Evolutionary conservation across 2,329 filamentous ascomycete species (phyloP).

Genomic region (Aplosporella prunicola): DNA sequence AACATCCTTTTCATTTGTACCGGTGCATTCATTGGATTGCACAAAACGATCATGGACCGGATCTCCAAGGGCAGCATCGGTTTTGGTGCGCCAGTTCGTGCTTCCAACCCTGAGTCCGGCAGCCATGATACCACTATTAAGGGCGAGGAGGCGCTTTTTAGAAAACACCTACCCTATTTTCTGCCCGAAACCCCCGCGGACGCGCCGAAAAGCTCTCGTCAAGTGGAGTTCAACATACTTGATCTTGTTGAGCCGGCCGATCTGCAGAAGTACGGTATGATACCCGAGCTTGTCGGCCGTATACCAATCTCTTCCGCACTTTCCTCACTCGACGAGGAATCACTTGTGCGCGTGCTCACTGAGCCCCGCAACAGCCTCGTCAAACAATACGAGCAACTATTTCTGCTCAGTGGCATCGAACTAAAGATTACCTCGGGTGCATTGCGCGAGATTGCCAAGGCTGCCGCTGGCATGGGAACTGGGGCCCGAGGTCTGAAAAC

Average conservation of each 20-base stretch:
- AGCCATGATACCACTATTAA: slow-evolving; percentile 49
- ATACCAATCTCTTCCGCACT: slow-evolving; percentile 85
- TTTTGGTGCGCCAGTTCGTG: slow-evolving; percentile 74
- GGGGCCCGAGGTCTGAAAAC: slow-evolving; percentile 47
- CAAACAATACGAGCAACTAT: slow-evolving; percentile 80
- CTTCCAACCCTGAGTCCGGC: slow-evolving; percentile 39
- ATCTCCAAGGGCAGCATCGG: slow-evolving; percentile 81
- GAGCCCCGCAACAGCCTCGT: slow-evolving; percentile 85
- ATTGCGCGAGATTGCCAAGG: slow-evolving; percentile 70
- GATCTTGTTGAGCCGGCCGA: slow-evolving; percentile 68
- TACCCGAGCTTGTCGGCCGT: slow-evolving; percentile 91
- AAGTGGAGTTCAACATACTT: slow-evolving; percentile 44
- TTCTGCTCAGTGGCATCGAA: slow-evolving; percentile 67
- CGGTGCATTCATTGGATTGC: slow-evolving; percentile 85
- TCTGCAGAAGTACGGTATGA: slow-evolving; percentile 79
- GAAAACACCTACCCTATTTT: slow-evolving; percentile 50
- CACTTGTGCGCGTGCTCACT: slow-evolving; percentile 78
- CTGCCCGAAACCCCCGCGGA: slow-evolving; percentile 22
- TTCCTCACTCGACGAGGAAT: slow-evolving; percentile 57
- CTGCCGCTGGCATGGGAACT: slow-evolving; percentile 58
- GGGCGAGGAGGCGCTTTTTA: slow-evolving; percentile 50
- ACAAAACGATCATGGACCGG: slow-evolving; percentile 79
- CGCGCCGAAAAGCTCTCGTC: slow-evolving; percentile 23
- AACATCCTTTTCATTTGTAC: slow-evolving; percentile 98
- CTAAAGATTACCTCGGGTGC: slow-evolving; percentile 76